These are phyloP conservation scores for Oryza rufipogon DNA, from an alignment of 176 grass and related monocot species.

Conservation along the genomic window DNA sequence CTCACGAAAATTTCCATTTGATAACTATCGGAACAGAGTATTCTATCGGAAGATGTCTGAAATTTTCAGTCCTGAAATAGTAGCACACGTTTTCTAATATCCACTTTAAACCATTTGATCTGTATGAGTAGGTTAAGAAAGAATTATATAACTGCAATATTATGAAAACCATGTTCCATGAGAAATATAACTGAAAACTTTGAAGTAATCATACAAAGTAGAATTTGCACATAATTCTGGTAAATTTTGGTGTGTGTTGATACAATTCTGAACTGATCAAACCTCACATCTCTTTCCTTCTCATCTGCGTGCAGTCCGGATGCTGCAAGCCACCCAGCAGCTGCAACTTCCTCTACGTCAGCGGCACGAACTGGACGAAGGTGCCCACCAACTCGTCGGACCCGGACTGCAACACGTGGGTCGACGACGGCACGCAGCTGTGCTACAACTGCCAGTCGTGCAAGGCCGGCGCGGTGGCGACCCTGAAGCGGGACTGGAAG, in stretches of 20 bases:
- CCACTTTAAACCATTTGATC: too few species aligned
- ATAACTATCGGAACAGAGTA: not conserved
- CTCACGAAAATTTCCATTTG: not conserved
- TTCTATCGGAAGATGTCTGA: not conserved
- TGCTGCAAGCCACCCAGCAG: slow-evolving; percentile 79
- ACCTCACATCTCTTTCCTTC: not conserved
- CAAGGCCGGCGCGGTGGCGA: slow-evolving; percentile 79
- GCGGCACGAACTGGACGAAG: slow-evolving; percentile 44
- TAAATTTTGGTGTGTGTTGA: too few species aligned
- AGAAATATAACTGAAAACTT: too few species aligned
- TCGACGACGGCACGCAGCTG: slow-evolving; percentile 37
- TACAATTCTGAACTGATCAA: not conserved
- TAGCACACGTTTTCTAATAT: too few species aligned
- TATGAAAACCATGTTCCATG: too few species aligned
- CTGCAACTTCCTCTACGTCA: slow-evolving; percentile 45
- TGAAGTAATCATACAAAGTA: too few species aligned
- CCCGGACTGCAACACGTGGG: slow-evolving; percentile 60
- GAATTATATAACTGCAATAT: not conserved
- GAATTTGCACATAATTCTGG: too few species aligned
- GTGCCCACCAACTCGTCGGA: slow-evolving; percentile 4
- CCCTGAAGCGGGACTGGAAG: slow-evolving; percentile 68
- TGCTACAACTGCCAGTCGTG: slow-evolving; percentile 81
- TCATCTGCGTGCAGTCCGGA: slow-evolving; percentile 51
- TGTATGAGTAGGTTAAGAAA: not conserved
- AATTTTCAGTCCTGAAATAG: not conserved